Conservation (phyloP, 1,284 basidiomycete genomes). For the Moniliella sp. region DNA sequence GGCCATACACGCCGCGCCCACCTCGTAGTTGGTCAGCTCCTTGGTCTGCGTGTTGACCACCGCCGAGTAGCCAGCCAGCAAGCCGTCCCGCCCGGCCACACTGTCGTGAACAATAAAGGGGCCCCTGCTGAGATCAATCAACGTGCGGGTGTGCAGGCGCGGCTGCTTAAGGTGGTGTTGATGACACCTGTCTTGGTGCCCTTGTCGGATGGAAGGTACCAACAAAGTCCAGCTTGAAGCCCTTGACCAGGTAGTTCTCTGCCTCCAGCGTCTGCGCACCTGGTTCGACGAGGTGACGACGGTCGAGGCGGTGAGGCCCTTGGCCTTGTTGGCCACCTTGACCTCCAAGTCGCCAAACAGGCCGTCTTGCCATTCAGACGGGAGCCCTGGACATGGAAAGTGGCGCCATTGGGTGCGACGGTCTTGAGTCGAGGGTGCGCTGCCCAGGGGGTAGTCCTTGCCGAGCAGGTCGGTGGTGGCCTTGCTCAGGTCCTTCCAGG, state of each 20-base stretch:
- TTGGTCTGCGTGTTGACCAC: constrained; percentile 88
- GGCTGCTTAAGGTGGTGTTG: constrained; percentile 80
- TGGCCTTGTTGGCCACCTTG: constrained; percentile 30
- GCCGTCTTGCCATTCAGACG: constrained; percentile 27
- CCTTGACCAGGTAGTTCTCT: constrained; percentile 91
- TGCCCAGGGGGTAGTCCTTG: constrained; percentile 50
- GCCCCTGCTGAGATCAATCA: constrained; percentile 88
- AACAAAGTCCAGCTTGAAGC: constrained; percentile 74
- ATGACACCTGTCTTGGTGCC: constrained; percentile 54
- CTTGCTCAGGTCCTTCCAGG: constrained; percentile 45
- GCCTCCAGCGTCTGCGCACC: constrained; percentile 70
- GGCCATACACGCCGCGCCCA: constrained; percentile 83
- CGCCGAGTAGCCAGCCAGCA: constrained; percentile 85
- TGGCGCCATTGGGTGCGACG: constrained; percentile 48
- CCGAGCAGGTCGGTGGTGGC: constrained; percentile 67
- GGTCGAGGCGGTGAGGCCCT: constrained; percentile 33
- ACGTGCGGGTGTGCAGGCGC: constrained; percentile 73
- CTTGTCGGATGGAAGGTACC: constrained; percentile 63
- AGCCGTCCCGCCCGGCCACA: constrained; percentile 87
- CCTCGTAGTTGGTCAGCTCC: constrained; percentile 71
- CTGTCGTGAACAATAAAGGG: too few relatives aligned
- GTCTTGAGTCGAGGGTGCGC: constrained; percentile 59
- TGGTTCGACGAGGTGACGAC: constrained; percentile 75
- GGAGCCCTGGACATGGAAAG: constrained; percentile 35
- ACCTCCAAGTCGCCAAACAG: constrained; percentile 34